phyloP scores from a whole-genome alignment of 108 stramenopile genomes.

The Thalassiosira profunda region DNA sequence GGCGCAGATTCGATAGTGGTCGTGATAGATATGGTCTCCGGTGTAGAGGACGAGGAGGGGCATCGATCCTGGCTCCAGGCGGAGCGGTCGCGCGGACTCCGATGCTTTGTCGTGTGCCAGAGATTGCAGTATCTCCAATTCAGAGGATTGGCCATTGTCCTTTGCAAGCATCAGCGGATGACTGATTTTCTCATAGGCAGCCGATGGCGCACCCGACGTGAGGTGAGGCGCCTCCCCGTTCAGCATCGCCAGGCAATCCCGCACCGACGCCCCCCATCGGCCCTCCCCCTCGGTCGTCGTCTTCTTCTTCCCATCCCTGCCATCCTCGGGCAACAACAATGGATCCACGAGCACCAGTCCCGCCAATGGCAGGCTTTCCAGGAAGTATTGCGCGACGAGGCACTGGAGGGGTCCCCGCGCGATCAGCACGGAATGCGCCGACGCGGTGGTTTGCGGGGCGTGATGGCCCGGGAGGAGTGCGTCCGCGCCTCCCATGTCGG shows the following conservation, averaged over 20 bases:
- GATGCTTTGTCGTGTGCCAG: constrained; percentile 3
- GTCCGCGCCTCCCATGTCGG: not conserved
- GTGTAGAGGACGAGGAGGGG: constrained; percentile 41
- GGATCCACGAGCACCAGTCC: constrained; percentile 53
- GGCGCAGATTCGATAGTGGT: constrained; percentile 35
- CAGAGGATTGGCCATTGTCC: not conserved
- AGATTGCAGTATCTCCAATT: constrained; percentile 17
- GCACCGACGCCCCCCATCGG: constrained; percentile 27
- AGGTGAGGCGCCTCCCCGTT: not conserved
- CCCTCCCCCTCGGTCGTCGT: not conserved
- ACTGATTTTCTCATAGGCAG: constrained; percentile 5
- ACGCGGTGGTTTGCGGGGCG: constrained; percentile 4
- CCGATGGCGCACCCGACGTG: no score
- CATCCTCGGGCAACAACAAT: constrained; percentile 38
- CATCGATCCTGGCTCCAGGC: constrained; percentile 29
- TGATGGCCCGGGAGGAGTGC: no score
- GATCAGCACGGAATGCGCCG: constrained; percentile 34
- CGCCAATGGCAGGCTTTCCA: constrained; percentile 49
- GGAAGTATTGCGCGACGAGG: constrained; percentile 46
- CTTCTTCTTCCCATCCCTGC: constrained; percentile 2
- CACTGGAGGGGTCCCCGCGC: constrained; percentile 46
- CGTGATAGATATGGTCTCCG: constrained; percentile 10
- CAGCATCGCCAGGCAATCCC: constrained; percentile 22
- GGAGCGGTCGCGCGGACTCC: constrained; percentile 29
- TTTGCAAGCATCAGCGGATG: not conserved